Percentiles rank a stretch among this genome's conserved stretches.
phyloP scores from a whole-genome alignment of 176 grass and related monocot genomes.

The Rhynchospora breviuscula region DNA sequence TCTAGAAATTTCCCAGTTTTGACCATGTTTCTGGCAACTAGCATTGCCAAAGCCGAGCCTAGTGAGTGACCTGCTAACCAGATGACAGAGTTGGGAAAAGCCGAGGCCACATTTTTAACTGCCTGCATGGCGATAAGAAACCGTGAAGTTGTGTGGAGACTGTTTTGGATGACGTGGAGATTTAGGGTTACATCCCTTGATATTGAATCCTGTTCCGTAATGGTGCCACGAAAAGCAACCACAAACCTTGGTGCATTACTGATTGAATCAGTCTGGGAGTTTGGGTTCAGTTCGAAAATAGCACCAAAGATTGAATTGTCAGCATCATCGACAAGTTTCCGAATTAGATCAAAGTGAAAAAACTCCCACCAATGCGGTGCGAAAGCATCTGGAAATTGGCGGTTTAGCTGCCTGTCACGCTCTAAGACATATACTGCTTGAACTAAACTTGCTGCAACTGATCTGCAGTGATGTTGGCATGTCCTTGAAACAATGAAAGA shows the following conservation, averaged over 20 bases:
- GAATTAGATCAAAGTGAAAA: slow-evolving; percentile 72
- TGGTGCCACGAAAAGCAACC: slow-evolving; percentile 86
- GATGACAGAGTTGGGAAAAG: slow-evolving; percentile 48
- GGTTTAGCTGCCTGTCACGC: slow-evolving; percentile 66
- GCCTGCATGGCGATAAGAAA: slow-evolving; percentile 92
- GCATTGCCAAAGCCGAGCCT: slow-evolving; percentile 65
- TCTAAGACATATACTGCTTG: slow-evolving; percentile 86
- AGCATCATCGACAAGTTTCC: slow-evolving; percentile 75
- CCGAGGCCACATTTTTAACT: slow-evolving; percentile 54
- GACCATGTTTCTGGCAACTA: slow-evolving; percentile 91
- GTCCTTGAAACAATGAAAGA: slow-evolving; percentile 40
- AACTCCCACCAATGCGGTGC: slow-evolving; percentile 87
- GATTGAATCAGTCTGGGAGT: slow-evolving; percentile 28
- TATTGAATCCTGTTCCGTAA: slow-evolving; percentile 73
- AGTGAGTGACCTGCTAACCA: slow-evolving; percentile 83
- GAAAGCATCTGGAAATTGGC: slow-evolving; percentile 39
- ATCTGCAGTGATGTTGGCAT: slow-evolving; percentile 55
- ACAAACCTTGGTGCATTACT: slow-evolving; percentile 69
- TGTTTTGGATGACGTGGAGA: slow-evolving; percentile 62
- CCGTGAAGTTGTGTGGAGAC: slow-evolving; percentile 70
- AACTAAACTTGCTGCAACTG: slow-evolving; percentile 79
- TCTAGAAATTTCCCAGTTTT: slow-evolving; percentile 57
- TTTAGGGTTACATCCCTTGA: slow-evolving; percentile 69
- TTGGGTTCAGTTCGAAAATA: slow-evolving; percentile 73
- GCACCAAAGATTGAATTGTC: slow-evolving; percentile 80